These are phyloP conservation scores for Tuber melanosporum DNA, from an alignment of 495 filamentous ascomycete species.

Conservation along the genomic window DNA sequence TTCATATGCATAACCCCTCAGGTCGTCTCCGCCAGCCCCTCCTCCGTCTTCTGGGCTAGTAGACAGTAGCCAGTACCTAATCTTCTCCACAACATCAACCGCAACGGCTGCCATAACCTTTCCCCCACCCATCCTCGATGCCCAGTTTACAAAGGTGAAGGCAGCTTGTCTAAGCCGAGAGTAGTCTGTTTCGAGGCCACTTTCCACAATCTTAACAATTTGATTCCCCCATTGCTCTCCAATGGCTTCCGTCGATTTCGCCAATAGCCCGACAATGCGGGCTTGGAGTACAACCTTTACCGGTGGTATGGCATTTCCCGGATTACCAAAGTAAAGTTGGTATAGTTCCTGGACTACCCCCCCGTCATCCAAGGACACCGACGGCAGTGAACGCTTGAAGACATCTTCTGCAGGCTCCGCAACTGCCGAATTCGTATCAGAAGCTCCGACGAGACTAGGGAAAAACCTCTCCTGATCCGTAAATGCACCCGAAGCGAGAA, in stretches of 20 bases:
- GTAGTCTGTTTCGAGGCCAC: constrained; percentile 49
- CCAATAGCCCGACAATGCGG: constrained; percentile 64
- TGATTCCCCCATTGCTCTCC: constrained; percentile 57
- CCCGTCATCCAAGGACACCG: constrained; percentile 65
- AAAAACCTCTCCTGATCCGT: constrained; percentile 69
- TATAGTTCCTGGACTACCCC: constrained; percentile 59
- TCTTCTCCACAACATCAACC: constrained; percentile 59
- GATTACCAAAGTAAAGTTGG: constrained; percentile 57
- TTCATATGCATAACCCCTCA: constrained; percentile 74
- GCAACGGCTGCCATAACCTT: constrained; percentile 58
- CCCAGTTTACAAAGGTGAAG: constrained; percentile 85
- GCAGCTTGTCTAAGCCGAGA: constrained; percentile 62
- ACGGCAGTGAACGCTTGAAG: constrained; percentile 62
- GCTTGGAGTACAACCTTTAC: constrained; percentile 66
- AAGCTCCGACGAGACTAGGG: constrained; percentile 72
- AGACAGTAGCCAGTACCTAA: constrained; percentile 53
- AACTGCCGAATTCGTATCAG: constrained; percentile 73
- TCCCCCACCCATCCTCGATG: constrained; percentile 64
- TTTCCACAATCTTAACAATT: constrained; percentile 64
- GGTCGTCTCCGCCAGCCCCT: constrained; percentile 22
- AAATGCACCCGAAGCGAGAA: constrained; percentile 80
- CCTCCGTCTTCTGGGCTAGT: constrained; percentile 64
- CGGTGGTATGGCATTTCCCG: constrained; percentile 46
- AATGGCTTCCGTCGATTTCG: constrained; percentile 61
- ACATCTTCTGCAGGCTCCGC: constrained; percentile 76